Base-by-base conservation (phyloP, 257 asterid genomes). In the Apocynum venetum region DNA sequence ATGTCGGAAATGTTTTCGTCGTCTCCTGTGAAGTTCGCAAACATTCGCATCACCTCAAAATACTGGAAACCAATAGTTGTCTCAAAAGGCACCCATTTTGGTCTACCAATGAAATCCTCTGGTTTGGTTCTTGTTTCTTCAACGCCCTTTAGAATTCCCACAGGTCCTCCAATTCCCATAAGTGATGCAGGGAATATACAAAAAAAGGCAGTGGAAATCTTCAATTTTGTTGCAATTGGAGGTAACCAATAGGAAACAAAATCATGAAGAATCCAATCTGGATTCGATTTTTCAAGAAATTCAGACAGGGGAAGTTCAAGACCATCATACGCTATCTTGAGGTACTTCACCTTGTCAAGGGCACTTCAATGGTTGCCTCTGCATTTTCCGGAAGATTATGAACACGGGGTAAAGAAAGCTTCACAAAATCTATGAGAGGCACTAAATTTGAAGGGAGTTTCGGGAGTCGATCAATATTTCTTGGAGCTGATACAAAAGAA, bases 401-500 rank as follows among this genome's bases (percentile, higher is more conserved):
- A 4, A 77, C 41, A 1, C 19, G 44, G 0, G 94, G 90, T 13
- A 91, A 49, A 4, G 91, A 85, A 52, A 91, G 72, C 55, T 80
- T 82, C 36, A 91, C 86, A 0, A 88, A 71, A 2, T 78, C 38
- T 4, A 89, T 81, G n/a, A 51, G 57, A 17, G 87, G 59, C 1
- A 85, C 10, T 6, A 88, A 69, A 66, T 84, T 2, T 40, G 81
- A 73, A 0, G 92, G 89, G 0, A 85, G 60, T 76, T 82, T 75
- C 0, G 90, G 96, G 72, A 91, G 94, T 38, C 92, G 88, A 20
- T 85, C 87, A 36, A 88, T 85, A 75, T 84, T 87, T 81, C 86
- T 83, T 2, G 94, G 89, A 25, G 88, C 77, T 19, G 96, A 88
- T 57, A 87, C 43, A 77, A 88, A 88, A 6, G 90, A 85, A 72